These are phyloP conservation scores for Eucalyptus marginata DNA, from an alignment of 345 rosid species.

Conservation along the genomic window DNA sequence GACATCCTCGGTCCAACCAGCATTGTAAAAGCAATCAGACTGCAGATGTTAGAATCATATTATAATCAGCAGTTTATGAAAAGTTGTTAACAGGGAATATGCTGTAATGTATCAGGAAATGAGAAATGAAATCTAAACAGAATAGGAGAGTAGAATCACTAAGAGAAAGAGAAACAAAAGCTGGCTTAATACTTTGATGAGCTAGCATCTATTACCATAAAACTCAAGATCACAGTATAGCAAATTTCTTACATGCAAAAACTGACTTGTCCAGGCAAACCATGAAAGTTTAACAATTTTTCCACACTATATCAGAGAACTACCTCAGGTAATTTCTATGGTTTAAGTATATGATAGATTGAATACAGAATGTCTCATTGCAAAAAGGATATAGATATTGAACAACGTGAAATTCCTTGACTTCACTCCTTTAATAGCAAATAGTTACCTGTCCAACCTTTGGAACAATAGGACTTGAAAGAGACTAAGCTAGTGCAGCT, in stretches of 20 bases:
- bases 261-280: neutral
- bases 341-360: neutral
- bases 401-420: neutral
- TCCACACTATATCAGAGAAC: neutral
- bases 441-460: neutral
- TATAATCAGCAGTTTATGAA: neutral
- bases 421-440: neutral
- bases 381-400: neutral
- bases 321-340: neutral
- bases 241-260: neutral
- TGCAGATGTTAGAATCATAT: conserved; percentile 8
- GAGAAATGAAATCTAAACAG: neutral
- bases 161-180: neutral
- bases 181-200: neutral
- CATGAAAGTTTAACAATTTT: neutral
- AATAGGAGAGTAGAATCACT: neutral
- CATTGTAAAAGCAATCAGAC: conserved; percentile 93
- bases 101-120: neutral
- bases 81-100: neutral
- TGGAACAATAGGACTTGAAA: neutral
- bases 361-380: neutral
- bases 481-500: neutral
- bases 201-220: neutral
- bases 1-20: conserved; percentile 86
- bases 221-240: neutral